These are phyloP conservation scores for Trichophyton simii DNA, from an alignment of 2,329 filamentous ascomycete species.

Conservation along the genomic window DNA sequence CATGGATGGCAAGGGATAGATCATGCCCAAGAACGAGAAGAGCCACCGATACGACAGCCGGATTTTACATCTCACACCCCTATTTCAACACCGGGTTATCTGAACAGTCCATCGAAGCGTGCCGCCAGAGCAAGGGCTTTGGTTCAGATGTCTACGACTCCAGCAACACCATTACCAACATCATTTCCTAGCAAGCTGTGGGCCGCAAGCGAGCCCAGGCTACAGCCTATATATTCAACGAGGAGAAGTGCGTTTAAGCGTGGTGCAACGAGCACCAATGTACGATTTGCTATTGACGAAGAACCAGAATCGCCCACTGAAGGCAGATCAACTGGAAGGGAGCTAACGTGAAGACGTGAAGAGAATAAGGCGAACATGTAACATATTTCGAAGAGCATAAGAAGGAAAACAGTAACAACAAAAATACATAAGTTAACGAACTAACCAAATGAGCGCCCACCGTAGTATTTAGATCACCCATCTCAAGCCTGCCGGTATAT, in stretches of 20 bases:
- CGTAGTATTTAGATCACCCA: neutral
- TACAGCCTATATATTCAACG: slow-evolving; percentile 5
- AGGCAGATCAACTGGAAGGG: slow-evolving; percentile 20
- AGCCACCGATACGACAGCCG: slow-evolving; percentile 11
- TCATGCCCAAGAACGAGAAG: slow-evolving; percentile 19
- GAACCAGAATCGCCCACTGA: slow-evolving; percentile 31
- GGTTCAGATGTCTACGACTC: slow-evolving; percentile 34
- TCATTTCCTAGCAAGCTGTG: slow-evolving; percentile 32
- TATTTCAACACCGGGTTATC: slow-evolving; percentile 30
- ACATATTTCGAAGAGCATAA: neutral
- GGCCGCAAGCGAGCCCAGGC: slow-evolving; percentile 12
- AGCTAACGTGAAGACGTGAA: neutral
- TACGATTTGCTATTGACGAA: slow-evolving; percentile 29
- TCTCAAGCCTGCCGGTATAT: neutral
- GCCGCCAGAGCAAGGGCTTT: slow-evolving; percentile 32
- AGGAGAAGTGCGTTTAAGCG: slow-evolving; percentile 9
- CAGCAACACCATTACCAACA: slow-evolving; percentile 32
- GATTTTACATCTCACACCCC: slow-evolving; percentile 26
- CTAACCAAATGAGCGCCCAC: neutral
- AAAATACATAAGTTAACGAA: neutral
- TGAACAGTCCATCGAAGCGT: slow-evolving; percentile 36
- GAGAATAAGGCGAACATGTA: neutral
- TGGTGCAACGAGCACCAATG: slow-evolving; percentile 22
- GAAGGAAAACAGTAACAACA: neutral
- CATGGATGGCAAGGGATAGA: slow-evolving; percentile 24